These are phyloP conservation scores for Phaeosphaeriaceae sp. DNA, from an alignment of 2,329 filamentous ascomycete genomes.

Conservation along the genomic window DNA sequence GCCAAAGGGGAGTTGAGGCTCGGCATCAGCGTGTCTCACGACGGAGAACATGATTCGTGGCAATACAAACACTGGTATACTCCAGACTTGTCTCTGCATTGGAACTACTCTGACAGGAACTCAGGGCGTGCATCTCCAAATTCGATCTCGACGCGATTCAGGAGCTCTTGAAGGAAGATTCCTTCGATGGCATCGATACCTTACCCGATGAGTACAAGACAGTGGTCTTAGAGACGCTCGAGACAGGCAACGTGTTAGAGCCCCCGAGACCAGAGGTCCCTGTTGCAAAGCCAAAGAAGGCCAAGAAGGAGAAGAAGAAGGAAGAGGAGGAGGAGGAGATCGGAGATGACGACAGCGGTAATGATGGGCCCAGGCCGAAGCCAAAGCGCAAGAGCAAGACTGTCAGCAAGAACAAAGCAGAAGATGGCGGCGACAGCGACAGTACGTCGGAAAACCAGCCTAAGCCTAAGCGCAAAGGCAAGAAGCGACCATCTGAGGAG, in stretches of 20 bases:
- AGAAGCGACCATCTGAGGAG: constrained; percentile 14
- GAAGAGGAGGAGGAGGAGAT: constrained; percentile 29
- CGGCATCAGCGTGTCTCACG: constrained; percentile 57
- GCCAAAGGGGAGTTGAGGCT: constrained; percentile 80
- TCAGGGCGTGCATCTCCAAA: constrained; percentile 85
- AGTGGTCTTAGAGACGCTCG: constrained; percentile 73
- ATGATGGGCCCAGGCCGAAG: constrained; percentile 9
- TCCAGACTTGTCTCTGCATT: constrained; percentile 31
- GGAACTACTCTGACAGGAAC: constrained; percentile 16
- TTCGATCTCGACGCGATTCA: constrained; percentile 70
- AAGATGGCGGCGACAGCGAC: background rate
- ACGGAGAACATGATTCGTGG: constrained; percentile 64
- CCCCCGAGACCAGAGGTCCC: constrained; percentile 19
- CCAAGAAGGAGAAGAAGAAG: constrained; percentile 31
- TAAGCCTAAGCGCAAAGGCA: constrained; percentile 11
- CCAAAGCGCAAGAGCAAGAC: background rate
- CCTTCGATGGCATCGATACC: constrained; percentile 79
- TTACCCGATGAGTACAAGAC: constrained; percentile 68
- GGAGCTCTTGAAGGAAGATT: constrained; percentile 61
- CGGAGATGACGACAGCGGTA: background rate
- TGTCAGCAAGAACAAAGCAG: background rate
- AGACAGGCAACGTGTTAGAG: constrained; percentile 77
- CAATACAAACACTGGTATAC: constrained; percentile 82
- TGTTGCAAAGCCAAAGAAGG: constrained; percentile 38
- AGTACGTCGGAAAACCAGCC: background rate